Percentiles rank a stretch among this genome's conserved stretches.
Evolutionary conservation across 441 rosid genomes (phyloP).

Genomic region (Populus hybrid): DNA sequence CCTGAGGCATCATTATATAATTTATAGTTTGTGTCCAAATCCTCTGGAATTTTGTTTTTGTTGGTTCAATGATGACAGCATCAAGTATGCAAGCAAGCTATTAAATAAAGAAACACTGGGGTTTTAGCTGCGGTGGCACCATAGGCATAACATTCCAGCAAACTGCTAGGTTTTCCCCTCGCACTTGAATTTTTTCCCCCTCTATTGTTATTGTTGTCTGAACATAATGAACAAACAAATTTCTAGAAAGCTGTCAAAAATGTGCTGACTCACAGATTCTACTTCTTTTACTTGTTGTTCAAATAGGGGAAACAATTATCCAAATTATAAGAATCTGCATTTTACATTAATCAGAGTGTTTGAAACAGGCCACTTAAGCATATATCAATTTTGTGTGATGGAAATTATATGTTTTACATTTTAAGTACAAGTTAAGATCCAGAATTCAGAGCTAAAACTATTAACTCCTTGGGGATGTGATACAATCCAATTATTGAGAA

Average conservation of each 20-base stretch:
- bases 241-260: background rate
- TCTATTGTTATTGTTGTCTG: background rate
- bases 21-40: background rate
- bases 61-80: too few species aligned
- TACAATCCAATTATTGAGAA: too few species aligned
- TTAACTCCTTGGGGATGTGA: background rate
- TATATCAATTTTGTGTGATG: background rate
- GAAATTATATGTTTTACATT: background rate
- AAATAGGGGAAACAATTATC: background rate
- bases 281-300: background rate
- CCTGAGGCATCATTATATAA: background rate
- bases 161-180: too few species aligned
- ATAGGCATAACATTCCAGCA: too few species aligned
- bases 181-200: background rate
- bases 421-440: background rate
- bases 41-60: slow-evolving; percentile 5
- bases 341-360: background rate
- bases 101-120: too few species aligned
- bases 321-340: background rate
- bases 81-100: too few species aligned
- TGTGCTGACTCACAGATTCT: background rate
- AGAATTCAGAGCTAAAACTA: background rate
- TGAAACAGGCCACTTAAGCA: background rate
- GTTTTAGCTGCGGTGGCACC: too few species aligned
- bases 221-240: background rate